Conservation (phyloP, 2,329 filamentous ascomycete genomes). For the Cladosporium austrohemisphaericum region DNA sequence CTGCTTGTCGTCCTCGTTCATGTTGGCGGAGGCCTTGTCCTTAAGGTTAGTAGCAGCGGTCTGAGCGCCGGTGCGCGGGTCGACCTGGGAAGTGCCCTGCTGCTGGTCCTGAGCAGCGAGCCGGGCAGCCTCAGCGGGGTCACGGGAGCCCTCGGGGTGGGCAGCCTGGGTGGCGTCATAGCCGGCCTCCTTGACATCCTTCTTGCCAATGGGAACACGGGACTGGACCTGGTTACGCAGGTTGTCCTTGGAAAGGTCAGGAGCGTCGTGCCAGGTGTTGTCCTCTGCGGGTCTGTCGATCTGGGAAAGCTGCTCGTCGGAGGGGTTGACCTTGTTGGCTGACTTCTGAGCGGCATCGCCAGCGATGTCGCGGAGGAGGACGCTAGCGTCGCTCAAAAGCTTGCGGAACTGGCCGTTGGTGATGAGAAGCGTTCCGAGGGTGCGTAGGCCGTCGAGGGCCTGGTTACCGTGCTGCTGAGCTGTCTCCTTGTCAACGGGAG, state of each 20-base stretch:
- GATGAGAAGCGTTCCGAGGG: conserved; percentile 81
- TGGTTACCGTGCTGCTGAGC: conserved; percentile 80
- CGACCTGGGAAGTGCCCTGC: conserved; percentile 40
- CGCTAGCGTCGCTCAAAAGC: conserved; percentile 73
- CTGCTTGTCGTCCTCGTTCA: conserved; percentile 59
- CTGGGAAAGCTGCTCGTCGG: conserved; percentile 69
- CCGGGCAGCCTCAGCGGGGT: conserved; percentile 53
- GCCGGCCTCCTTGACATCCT: conserved; percentile 60
- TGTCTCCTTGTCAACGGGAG: conserved; percentile 69
- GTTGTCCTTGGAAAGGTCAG: conserved; percentile 67
- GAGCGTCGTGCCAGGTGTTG: conserved; percentile 89
- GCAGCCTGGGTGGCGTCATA: conserved; percentile 55
- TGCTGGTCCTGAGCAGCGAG: conserved; percentile 52
- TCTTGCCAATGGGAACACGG: conserved; percentile 50
- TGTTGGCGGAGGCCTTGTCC: conserved; percentile 57
- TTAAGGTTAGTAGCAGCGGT: conserved; percentile 48
- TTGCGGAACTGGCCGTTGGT: conserved; percentile 97
- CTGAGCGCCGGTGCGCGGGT: conserved; percentile 50
- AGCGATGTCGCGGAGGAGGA: conserved; percentile 84
- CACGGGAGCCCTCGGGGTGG: conserved; percentile 54
- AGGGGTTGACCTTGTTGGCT: conserved; percentile 70
- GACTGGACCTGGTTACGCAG: conserved; percentile 66
- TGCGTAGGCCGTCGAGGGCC: conserved; percentile 79
- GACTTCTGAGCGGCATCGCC: conserved; percentile 82
- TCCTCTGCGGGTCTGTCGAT: conserved; percentile 83